These are phyloP conservation scores for Petunia axillaris DNA, from an alignment of 257 asterid genomes.

Conservation along the genomic window DNA sequence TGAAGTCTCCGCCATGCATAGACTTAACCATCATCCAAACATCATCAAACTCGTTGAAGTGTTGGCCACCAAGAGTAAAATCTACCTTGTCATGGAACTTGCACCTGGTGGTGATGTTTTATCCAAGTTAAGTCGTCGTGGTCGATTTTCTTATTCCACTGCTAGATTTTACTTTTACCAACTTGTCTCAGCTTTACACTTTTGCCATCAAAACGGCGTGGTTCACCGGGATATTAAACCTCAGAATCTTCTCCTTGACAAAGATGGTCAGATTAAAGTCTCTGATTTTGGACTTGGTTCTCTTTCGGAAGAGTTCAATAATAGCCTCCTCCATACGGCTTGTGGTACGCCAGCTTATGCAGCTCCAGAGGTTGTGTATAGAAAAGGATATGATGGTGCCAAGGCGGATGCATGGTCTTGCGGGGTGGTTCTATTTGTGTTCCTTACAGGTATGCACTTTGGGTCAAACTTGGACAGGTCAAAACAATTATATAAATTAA, in stretches of 20 bases:
- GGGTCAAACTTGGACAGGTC: too few species aligned
- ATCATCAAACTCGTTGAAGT: slow-evolving; percentile 80
- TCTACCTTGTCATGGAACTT: slow-evolving; percentile 84
- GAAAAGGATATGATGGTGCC: slow-evolving; percentile 72
- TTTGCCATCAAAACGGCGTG: slow-evolving; percentile 77
- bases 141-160: slow-evolving; percentile 59
- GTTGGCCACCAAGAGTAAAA: slow-evolving; percentile 75
- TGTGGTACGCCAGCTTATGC: slow-evolving; percentile 92
- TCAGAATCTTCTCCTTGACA: slow-evolving; percentile 77
- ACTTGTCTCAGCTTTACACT: slow-evolving; percentile 68
- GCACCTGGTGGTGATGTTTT: slow-evolving; percentile 80
- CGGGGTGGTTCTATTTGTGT: slow-evolving; percentile 64
- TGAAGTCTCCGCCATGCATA: slow-evolving; percentile 86
- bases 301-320: slow-evolving; percentile 59
- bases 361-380: slow-evolving; percentile 78
- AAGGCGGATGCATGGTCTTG: slow-evolving; percentile 95
- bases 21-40: slow-evolving; percentile 72
- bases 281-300: slow-evolving; percentile 89
- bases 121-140: slow-evolving; percentile 54
- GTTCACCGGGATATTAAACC: slow-evolving; percentile 90
- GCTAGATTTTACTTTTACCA: slow-evolving; percentile 66
- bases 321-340: slow-evolving; percentile 66
- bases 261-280: slow-evolving; percentile 52
- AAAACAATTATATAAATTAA: too few species aligned
- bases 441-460: slow-evolving; percentile 35